A percentile compares a stretch with the other conserved stretches of the same genome.
phyloP scores from a whole-genome alignment of 192 early-diverging fungal genomes.

The Coemansia sp. region DNA sequence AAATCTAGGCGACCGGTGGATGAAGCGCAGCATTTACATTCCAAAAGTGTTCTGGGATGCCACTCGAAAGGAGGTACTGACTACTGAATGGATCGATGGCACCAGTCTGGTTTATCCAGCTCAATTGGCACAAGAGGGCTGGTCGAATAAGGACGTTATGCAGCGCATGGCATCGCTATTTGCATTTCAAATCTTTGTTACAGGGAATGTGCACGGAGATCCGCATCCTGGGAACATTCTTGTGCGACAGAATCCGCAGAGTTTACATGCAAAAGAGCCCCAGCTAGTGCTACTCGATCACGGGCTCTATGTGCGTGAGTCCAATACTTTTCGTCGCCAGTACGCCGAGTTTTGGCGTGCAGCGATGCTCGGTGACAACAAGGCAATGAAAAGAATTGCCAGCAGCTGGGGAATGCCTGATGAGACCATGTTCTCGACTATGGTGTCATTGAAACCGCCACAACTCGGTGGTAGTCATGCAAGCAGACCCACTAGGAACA shows the following conservation, averaged over 20 bases:
- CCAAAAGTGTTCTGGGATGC: constrained; percentile 74
- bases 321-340: constrained; percentile 65
- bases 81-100: constrained; percentile 89
- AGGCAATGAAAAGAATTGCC: constrained; percentile 63
- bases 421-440: constrained; percentile 38
- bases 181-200: constrained; percentile 82
- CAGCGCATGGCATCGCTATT: constrained; percentile 74
- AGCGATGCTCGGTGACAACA: constrained; percentile 71
- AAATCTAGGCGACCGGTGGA: constrained; percentile 49
- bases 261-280: constrained; percentile 28
- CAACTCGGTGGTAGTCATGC: background rate
- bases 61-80: constrained; percentile 72
- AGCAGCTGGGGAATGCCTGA: constrained; percentile 65
- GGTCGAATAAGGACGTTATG: constrained; percentile 59
- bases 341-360: constrained; percentile 87
- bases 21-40: constrained; percentile 64
- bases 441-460: constrained; percentile 47
- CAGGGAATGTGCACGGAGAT: constrained; percentile 87
- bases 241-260: constrained; percentile 64
- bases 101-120: constrained; percentile 62
- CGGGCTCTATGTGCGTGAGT: constrained; percentile 84
- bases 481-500: background rate
- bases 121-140: constrained; percentile 29
- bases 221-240: constrained; percentile 86
- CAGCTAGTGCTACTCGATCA: constrained; percentile 89